These are phyloP conservation scores for Hansenula lynferdii DNA, from an alignment of 1,139 yeast genomes.

Conservation along the genomic window DNA sequence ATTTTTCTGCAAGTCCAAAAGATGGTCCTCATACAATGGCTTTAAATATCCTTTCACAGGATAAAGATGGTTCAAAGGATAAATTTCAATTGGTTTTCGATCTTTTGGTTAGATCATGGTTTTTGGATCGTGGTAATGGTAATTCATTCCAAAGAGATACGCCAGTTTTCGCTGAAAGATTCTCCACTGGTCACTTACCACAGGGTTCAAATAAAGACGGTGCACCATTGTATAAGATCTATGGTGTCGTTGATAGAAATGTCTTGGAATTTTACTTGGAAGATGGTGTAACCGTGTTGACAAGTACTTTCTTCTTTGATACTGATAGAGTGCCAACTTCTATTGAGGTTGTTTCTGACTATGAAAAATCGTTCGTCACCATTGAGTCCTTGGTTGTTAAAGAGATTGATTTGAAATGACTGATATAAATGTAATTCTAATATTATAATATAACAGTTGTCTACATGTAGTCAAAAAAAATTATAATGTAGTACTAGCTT, in stretches of 20 bases:
- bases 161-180: background rate
- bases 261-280: background rate
- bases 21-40: background rate
- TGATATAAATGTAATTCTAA: too few relatives aligned
- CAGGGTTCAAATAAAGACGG: background rate
- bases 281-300: background rate
- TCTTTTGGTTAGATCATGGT: background rate
- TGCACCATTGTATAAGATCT: background rate
- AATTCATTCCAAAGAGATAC: slow-evolving; percentile 1
- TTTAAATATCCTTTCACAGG: background rate
- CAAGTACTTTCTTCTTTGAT: background rate
- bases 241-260: slow-evolving; percentile 1
- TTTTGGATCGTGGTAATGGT: background rate
- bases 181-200: background rate
- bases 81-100: background rate
- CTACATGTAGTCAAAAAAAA: too few relatives aligned
- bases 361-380: background rate
- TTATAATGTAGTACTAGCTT: too few relatives aligned
- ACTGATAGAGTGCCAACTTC: background rate
- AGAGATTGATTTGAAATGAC: background rate
- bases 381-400: background rate
- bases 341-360: slow-evolving; percentile 1
- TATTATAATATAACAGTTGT: too few relatives aligned
- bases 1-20: background rate
- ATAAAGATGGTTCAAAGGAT: background rate